Conservation (phyloP, 805 yeast species). For the Lipomyces starkeyi region DNA sequence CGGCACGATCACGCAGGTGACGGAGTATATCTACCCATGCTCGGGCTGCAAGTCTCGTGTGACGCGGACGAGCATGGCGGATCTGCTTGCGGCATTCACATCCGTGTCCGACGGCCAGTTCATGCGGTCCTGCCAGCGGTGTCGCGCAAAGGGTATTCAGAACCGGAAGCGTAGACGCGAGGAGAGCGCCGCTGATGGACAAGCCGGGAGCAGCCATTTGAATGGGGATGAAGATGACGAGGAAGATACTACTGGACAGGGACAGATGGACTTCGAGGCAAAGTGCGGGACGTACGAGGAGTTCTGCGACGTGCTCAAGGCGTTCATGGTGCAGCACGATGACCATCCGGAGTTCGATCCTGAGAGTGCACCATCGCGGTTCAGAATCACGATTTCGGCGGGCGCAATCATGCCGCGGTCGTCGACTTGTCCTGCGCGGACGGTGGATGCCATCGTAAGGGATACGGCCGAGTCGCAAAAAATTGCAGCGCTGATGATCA, state of each 20-base stretch:
- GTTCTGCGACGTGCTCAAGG: slow-evolving; percentile 13
- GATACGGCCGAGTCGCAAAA: slow-evolving; percentile 36
- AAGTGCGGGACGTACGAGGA: slow-evolving; percentile 29
- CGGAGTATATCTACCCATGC: slow-evolving; percentile 37
- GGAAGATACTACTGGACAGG: slow-evolving; percentile 18
- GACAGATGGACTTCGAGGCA: slow-evolving; percentile 23
- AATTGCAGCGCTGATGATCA: slow-evolving; percentile 33
- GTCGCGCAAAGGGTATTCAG: slow-evolving; percentile 36
- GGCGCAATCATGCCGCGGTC: slow-evolving; percentile 32
- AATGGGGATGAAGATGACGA: slow-evolving; percentile 29
- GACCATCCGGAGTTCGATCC: slow-evolving; percentile 32
- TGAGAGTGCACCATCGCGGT: slow-evolving; percentile 22
- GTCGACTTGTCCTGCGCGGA: slow-evolving; percentile 32
- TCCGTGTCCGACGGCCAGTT: slow-evolving; percentile 36
- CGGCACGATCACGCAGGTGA: slow-evolving; percentile 21
- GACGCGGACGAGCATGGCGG: slow-evolving; percentile 28
- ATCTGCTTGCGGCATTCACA: slow-evolving; percentile 33
- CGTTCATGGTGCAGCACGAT: slow-evolving; percentile 32
- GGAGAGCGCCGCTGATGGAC: slow-evolving; percentile 14
- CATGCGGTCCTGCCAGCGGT: slow-evolving; percentile 35
- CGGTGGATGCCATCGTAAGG: slow-evolving; percentile 36
- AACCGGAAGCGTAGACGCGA: slow-evolving; percentile 32
- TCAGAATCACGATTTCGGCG: slow-evolving; percentile 28
- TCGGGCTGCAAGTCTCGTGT: slow-evolving; percentile 37
- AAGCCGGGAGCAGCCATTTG: slow-evolving; percentile 18